A percentile compares a stretch with the other conserved stretches of the same genome.
Evolutionary conservation across 768 basidiomycete genomes (phyloP).

Genomic region (Hericium rajendrae): DNA sequence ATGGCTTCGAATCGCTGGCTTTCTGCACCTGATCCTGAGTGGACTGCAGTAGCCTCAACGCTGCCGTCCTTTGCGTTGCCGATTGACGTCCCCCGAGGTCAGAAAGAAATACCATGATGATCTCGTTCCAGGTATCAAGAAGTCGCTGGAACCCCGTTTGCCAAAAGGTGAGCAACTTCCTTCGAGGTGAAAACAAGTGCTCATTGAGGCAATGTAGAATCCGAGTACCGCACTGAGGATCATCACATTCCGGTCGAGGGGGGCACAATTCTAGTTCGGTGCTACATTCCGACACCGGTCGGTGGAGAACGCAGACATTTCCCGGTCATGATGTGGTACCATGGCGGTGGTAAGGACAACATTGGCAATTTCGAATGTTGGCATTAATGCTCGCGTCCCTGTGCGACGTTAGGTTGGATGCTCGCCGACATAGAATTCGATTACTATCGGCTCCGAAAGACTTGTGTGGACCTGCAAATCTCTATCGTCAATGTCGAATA

Average conservation of each 20-base stretch:
- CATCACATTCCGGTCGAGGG: neutral
- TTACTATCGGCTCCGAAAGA: slow-evolving; percentile 5
- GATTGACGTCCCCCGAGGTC: too few relatives aligned
- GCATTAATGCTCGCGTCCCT: too few relatives aligned
- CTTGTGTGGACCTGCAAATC: slow-evolving; percentile 2
- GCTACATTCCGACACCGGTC: neutral
- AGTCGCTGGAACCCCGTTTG: neutral
- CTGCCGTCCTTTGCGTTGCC: too few relatives aligned
- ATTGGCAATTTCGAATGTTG: neutral
- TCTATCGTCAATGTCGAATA: slow-evolving; percentile 8
- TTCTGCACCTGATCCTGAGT: too few relatives aligned
- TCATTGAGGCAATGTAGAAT: neutral
- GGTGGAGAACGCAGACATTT: neutral
- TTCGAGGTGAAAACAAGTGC: too few relatives aligned
- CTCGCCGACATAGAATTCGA: slow-evolving; percentile 10
- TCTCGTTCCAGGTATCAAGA: too few relatives aligned
- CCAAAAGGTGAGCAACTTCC: too few relatives aligned
- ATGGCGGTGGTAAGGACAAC: neutral
- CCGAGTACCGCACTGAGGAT: neutral
- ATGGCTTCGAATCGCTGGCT: too few relatives aligned
- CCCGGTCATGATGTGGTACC: neutral
- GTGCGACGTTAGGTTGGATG: slow-evolving; percentile 1
- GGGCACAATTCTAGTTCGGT: neutral
- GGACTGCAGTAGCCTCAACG: too few relatives aligned
- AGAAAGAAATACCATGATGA: too few relatives aligned